A percentile compares a stretch with the other conserved stretches of the same genome.
phyloP scores from a whole-genome alignment of 2,329 filamentous ascomycete species.

The Pleoardoris graminearum region DNA sequence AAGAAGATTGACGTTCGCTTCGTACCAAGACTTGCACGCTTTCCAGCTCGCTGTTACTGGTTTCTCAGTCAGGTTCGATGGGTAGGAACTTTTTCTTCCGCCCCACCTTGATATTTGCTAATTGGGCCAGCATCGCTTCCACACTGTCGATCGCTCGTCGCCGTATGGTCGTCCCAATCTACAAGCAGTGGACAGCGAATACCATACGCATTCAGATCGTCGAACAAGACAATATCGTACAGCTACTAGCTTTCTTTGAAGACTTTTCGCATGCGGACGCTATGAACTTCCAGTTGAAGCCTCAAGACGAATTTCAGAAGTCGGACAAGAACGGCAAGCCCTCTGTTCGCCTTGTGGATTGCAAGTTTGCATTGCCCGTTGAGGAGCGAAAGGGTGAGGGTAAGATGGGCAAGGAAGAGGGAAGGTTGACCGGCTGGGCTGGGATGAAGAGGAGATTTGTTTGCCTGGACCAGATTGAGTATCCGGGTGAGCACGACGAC shows the following conservation, averaged over 20 bases:
- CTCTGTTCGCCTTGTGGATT: constrained; percentile 79
- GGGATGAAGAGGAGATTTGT: constrained; percentile 72
- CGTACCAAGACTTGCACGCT: constrained; percentile 65
- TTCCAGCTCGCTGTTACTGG: constrained; percentile 82
- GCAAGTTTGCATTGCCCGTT: constrained; percentile 83
- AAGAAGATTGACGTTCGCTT: constrained; percentile 62
- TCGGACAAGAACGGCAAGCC: constrained; percentile 59
- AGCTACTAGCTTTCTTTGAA: constrained; percentile 84
- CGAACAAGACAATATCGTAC: constrained; percentile 71
- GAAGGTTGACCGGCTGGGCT: constrained; percentile 51
- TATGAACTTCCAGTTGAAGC: constrained; percentile 86
- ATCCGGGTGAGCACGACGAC: constrained; percentile 91
- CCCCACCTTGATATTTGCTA: constrained; percentile 12
- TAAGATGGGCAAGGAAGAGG: constrained; percentile 56
- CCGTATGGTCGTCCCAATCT: constrained; percentile 87
- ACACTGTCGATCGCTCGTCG: constrained; percentile 81
- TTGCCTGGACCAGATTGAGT: constrained; percentile 83
- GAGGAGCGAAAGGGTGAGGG: constrained; percentile 53
- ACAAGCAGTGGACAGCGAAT: constrained; percentile 92
- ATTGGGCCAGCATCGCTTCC: constrained; percentile 57
- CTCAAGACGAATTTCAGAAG: constrained; percentile 79
- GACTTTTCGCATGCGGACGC: constrained; percentile 84
- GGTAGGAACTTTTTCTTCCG: constrained; percentile 21
- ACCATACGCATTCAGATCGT: constrained; percentile 80
- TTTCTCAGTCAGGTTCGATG: constrained; percentile 63